Evolutionary conservation across 2,329 filamentous ascomycete species (phyloP).

Genomic region (Tolypocladium ophioglossoides): DNA sequence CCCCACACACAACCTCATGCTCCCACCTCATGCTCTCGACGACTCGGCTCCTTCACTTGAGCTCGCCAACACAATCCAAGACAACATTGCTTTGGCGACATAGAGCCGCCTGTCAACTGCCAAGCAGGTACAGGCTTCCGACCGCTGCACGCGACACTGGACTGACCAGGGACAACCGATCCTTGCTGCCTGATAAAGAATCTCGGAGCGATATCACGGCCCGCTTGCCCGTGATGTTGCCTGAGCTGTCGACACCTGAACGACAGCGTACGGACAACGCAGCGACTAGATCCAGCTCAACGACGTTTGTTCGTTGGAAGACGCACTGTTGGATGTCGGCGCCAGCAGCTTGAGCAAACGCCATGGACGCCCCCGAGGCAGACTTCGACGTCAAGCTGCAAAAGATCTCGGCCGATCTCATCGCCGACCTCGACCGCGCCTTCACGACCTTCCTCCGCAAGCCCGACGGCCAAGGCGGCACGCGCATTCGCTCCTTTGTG

Average conservation of each 20-base stretch:
- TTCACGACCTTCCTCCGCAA: constrained; percentile 43
- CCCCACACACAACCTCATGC: background rate
- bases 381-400: constrained; percentile 54
- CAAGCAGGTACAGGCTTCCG: too few relatives aligned
- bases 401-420: constrained; percentile 46
- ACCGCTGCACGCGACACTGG: background rate
- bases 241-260: background rate
- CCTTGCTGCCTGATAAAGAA: background rate
- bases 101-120: too few relatives aligned
- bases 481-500: constrained; percentile 36
- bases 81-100: background rate
- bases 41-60: background rate
- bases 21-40: background rate
- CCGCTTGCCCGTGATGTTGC: background rate
- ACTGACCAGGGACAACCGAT: background rate
- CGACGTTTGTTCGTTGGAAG: background rate
- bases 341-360: background rate
- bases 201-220: background rate
- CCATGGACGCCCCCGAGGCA: constrained; percentile 50
- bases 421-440: constrained; percentile 45
- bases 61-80: background rate
- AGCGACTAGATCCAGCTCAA: background rate
- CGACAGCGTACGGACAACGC: background rate
- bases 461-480: constrained; percentile 31
- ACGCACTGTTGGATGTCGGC: background rate